phyloP scores from a whole-genome alignment of 805 yeast genomes.

The Candida dajiaensis region DNA sequence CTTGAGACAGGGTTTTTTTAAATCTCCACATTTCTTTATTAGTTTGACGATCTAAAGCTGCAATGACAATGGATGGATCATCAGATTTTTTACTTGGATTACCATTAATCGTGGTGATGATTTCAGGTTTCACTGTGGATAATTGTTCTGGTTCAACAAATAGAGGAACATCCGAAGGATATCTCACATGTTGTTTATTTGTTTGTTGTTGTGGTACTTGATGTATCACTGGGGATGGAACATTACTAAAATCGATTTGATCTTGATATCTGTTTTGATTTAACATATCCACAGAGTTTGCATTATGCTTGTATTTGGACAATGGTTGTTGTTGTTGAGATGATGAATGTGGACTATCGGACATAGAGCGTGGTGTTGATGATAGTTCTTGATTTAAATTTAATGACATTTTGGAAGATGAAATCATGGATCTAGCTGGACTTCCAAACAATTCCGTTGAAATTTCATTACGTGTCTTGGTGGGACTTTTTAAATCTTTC shows the following conservation, averaged over 20 bases:
- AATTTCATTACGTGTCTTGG: background rate
- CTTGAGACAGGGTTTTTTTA: constrained; percentile 53
- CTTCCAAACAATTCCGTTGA: background rate
- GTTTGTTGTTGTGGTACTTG: background rate
- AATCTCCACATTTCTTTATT: constrained; percentile 71
- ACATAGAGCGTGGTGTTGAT: background rate
- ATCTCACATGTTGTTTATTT: background rate
- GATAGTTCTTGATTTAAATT: background rate
- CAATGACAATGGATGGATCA: constrained; percentile 56
- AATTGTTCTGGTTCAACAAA: constrained; percentile 58
- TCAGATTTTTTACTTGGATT: constrained; percentile 39
- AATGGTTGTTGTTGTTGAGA: constrained; percentile 5
- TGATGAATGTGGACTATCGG: background rate
- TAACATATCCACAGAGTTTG: constrained; percentile 9
- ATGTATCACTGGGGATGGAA: constrained; percentile 1
- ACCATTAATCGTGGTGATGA: constrained; percentile 42
- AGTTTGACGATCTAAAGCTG: constrained; percentile 55
- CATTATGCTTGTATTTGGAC: constrained; percentile 12
- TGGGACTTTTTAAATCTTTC: background rate
- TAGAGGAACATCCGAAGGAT: constrained; percentile 36
- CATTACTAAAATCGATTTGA: constrained; percentile 5
- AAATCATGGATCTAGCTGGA: constrained; percentile 9
- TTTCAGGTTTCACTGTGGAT: constrained; percentile 40
- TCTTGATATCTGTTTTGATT: constrained; percentile 11
- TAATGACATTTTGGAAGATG: background rate